Evolutionary conservation across 2,329 filamentous ascomycete species (phyloP), one percentile per base, ranked within the genome.

Genomic region (Botrytis hyacinthi): DNA sequence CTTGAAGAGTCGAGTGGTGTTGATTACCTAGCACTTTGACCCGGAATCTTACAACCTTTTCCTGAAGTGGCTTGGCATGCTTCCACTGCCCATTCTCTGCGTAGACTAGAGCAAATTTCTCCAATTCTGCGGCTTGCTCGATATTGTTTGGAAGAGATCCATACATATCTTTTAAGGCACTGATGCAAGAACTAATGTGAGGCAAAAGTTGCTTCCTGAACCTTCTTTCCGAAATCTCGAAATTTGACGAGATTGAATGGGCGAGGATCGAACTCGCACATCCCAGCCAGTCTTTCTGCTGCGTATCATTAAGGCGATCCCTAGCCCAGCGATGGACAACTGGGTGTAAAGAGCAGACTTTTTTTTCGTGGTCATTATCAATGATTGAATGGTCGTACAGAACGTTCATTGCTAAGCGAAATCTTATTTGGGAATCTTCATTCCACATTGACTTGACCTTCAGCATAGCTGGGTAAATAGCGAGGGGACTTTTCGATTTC

Each of bases 321-420:
- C 79, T 75, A 16, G 79, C 77, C 80, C 81, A 82, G 32, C 70
- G 71, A 72, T 83, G 79, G n/a, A 83, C 77, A 32, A 82, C 75
- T n/a, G 81, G 81, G 74, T 82, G 81, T 59, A 82, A 48, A 48
- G 70, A 74, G 48, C 73, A 74, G 35, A 66, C 37, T 8, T 42
- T 59, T 44, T 46, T 32, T 35, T 32, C 29, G 35, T 42, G 60
- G 42, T 65, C 75, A 57, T 70, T 74, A 66, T 73, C 75, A 73
- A 77, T 76, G 32, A 79, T 77, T 16, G 76, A 80, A 29, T 77
- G 74, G 22, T 77, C 70, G 37, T 66, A 77, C 2, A 80, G 72
- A 20, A 80, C 74, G 51, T 74, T 63, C 26, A 78, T 73, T 35
- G 79, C 76, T 57, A 73, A 71, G 44, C 73, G 75, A 46, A 77